Evolutionary conservation across 805 yeast genomes (phyloP).

Genomic region (Zygosaccharomyces kombuchaensis): DNA sequence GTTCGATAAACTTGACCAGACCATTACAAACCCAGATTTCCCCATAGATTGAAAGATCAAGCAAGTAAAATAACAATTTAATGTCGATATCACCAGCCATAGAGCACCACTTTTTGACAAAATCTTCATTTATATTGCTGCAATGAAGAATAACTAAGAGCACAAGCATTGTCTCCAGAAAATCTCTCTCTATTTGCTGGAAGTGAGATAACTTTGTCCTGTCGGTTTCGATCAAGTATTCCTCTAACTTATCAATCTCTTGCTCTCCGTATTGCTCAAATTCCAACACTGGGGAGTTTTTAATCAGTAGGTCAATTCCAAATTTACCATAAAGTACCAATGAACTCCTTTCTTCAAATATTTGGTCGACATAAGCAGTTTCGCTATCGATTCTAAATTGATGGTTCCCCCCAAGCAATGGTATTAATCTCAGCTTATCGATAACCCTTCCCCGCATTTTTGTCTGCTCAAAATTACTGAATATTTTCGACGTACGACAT

Average conservation of each 20-base stretch:
- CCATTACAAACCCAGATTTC: slow-evolving; percentile 33
- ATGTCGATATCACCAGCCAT: slow-evolving; percentile 21
- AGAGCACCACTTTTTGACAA: slow-evolving; percentile 22
- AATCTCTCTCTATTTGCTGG: slow-evolving; percentile 19
- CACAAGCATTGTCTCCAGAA: slow-evolving; percentile 19
- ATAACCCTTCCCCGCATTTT: slow-evolving; percentile 12
- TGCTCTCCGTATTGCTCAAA: slow-evolving; percentile 21
- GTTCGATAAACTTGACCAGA: slow-evolving; percentile 18
- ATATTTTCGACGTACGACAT: slow-evolving; percentile 14
- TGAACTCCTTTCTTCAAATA: slow-evolving; percentile 19
- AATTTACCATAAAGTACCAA: slow-evolving; percentile 18
- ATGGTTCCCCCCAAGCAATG: slow-evolving; percentile 17
- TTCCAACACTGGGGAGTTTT: slow-evolving; percentile 21
- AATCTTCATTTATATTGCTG: slow-evolving; percentile 17
- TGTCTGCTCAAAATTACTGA: slow-evolving; percentile 12
- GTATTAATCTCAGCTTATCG: slow-evolving; percentile 25
- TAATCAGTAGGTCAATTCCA: slow-evolving; percentile 19
- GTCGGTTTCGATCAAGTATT: slow-evolving; percentile 10
- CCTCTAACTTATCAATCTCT: slow-evolving; percentile 20
- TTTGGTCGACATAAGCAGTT: slow-evolving; percentile 17
- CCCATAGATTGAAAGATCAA: slow-evolving; percentile 27
- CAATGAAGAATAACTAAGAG: slow-evolving; percentile 27
- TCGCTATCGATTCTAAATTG: slow-evolving; percentile 27
- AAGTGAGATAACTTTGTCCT: slow-evolving; percentile 12
- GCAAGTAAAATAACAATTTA: slow-evolving; percentile 26